A percentile compares a stretch with the other conserved stretches of the same genome.
These are phyloP conservation scores for Diaporthe batatas DNA, from an alignment of 2,329 filamentous ascomycete species.

Conservation along the genomic window DNA sequence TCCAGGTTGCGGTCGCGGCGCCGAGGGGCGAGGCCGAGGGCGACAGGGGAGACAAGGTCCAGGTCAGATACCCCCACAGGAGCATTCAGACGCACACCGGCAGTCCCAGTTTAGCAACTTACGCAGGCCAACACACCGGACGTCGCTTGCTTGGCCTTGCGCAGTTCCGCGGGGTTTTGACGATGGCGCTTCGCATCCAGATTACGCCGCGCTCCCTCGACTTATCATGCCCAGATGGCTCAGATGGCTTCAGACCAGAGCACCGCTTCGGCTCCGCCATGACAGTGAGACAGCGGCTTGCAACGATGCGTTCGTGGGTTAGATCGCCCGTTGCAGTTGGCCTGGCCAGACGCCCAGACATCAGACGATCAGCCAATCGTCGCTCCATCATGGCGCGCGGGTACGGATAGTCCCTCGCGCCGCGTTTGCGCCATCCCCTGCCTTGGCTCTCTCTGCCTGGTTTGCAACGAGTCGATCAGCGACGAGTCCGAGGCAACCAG, in stretches of 20 bases:
- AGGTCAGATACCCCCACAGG: background rate
- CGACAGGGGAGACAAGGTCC: background rate
- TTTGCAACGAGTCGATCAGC: conserved; percentile 12
- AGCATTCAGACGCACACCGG: conserved; percentile 1
- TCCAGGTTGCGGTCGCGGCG: background rate
- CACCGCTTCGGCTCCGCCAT: conserved; percentile 17
- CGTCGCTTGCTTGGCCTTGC: conserved; percentile 33
- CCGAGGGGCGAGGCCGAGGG: background rate
- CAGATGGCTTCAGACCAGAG: background rate
- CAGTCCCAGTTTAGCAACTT: background rate
- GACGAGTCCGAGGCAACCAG: conserved; percentile 9
- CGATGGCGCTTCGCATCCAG: conserved; percentile 21
- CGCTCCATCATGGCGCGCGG: conserved; percentile 12
- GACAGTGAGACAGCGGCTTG: conserved; percentile 5
- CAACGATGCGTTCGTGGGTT: conserved; percentile 5
- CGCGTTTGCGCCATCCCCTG: conserved; percentile 22
- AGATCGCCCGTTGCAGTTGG: conserved; percentile 27
- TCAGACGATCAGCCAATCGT: conserved; percentile 6
- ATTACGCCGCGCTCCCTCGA: conserved; percentile 19
- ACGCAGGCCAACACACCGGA: conserved; percentile 11
- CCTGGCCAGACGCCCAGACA: conserved; percentile 5
- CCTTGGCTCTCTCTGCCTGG: background rate
- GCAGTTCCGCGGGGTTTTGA: conserved; percentile 33
- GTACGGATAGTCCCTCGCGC: conserved; percentile 23
- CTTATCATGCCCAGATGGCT: background rate